Evolutionary conservation across 768 basidiomycete species (phyloP), one percentile per base, ranked within the genome.

Genomic region (Leccinum boreale): DNA sequence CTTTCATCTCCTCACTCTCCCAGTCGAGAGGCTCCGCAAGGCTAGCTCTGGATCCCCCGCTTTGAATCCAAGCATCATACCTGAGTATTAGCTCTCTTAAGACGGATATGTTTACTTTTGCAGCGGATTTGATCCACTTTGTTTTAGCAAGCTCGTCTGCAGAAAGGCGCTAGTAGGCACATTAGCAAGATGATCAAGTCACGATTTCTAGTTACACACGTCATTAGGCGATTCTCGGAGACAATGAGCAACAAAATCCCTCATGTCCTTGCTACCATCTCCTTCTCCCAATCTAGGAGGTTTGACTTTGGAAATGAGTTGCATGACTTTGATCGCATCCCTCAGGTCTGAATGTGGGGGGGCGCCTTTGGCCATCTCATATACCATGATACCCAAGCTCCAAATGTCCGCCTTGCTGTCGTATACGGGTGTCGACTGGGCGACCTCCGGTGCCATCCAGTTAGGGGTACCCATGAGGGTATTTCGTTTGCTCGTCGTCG

Each of bases 381-480:
- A 94, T 19, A 96, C 81, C 74, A 95, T 89, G 69, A 99, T 95
- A 5, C 97, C 97, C 57, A 99, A 75, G 67, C 92, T 94, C 97
- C 97, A 98, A 45, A 99, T 93, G 67, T 99, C 97, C 3, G 96
- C 97, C 71, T 97, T 98, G 53, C 91, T 90, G 68, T 99, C 96
- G 73, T 99, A 98, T 45, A 86, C 81, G n/a, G 92, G 85, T 11
- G 90, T 87, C 10, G 82, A 81, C 62, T 93, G 90, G 15, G 96
- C 92, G 3, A 98, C 94, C 73, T 99, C 97, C 0, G 97, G 97
- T 0, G 97, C 97, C 97, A 99, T 99, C 96, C 96, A 98, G 70
- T 97, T 93, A 0, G 95, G 96, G 2, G 97, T 98, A 2, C 97
- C 97, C 60, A 95, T 93, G 67, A 98, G 84, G 0, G 97, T 99